Evolutionary conservation across 305 asterid genomes (phyloP).

Genomic region (Fraxinus dipetala): DNA sequence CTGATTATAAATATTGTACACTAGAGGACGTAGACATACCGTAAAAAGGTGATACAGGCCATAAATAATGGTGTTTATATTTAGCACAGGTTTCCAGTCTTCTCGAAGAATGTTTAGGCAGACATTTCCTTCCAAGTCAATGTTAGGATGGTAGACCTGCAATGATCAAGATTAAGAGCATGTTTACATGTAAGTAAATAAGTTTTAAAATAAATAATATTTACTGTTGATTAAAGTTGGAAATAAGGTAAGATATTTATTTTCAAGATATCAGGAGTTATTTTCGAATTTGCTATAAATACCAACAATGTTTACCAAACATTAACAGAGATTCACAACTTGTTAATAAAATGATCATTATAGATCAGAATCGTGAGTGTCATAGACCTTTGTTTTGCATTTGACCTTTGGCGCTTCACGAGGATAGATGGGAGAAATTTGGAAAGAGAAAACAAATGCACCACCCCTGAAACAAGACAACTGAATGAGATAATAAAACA

Average conservation of each 20-base stretch:
- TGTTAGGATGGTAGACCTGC: constrained; percentile 96
- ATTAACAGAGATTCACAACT: not conserved
- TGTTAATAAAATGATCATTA: not conserved
- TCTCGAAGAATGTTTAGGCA: constrained; percentile 97
- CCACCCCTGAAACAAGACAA: constrained; percentile 53
- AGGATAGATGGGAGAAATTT: constrained; percentile 81
- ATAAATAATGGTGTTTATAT: constrained; percentile 76
- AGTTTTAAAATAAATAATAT: not conserved
- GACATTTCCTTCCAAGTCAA: constrained; percentile 93
- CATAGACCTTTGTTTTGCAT: constrained; percentile 89
- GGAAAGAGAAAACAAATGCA: constrained; percentile 74
- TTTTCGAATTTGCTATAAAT: not conserved
- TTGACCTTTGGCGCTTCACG: constrained; percentile 95
- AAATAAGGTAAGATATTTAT: not conserved
- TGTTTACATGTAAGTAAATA: not conserved
- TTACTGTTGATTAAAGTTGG: not conserved
- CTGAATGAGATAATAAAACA: constrained; percentile 4
- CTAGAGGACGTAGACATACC: constrained; percentile 35
- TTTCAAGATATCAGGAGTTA: not conserved
- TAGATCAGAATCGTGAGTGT: not conserved
- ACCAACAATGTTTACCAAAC: not conserved
- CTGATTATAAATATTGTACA: not conserved
- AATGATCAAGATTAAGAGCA: not conserved
- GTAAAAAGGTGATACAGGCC: constrained; percentile 88
- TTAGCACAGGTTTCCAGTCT: constrained; percentile 97